Conservation (phyloP, 225 moss, liverwort and hornwort genomes). For the Antitrichia curtipendula region DNA sequence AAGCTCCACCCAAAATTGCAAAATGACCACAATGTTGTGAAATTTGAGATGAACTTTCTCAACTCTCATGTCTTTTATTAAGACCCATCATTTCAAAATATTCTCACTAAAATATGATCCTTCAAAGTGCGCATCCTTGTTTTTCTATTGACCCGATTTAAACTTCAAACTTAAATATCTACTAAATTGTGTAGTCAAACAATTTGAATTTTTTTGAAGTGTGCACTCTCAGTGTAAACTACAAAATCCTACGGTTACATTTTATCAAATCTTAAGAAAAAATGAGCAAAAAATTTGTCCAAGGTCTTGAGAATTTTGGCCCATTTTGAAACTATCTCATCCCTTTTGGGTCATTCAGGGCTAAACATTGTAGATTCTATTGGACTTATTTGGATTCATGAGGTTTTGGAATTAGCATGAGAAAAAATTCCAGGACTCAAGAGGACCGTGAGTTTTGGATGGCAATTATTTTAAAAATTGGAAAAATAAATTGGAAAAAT, state of each 20-base stretch:
- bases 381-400: background rate
- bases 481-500: no score
- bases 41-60: background rate
- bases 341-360: accelerated
- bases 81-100: background rate
- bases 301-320: background rate
- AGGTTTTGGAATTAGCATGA: background rate
- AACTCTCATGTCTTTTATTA: no score
- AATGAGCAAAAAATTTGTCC: background rate
- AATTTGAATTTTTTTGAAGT: background rate
- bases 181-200: background rate
- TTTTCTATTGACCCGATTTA: no score
- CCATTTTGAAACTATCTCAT: background rate
- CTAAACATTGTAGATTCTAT: background rate
- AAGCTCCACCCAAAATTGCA: no score
- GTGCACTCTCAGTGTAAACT: background rate
- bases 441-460: no score
- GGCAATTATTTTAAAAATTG: no score
- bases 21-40: background rate
- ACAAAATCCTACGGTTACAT: accelerated
- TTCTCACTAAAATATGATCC: no score
- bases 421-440: no score
- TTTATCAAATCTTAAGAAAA: background rate
- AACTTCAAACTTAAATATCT: background rate
- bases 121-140: accelerated